Evolutionary conservation across 202 grass and related monocot genomes (phyloP).

Genomic region (Panicum hallii): DNA sequence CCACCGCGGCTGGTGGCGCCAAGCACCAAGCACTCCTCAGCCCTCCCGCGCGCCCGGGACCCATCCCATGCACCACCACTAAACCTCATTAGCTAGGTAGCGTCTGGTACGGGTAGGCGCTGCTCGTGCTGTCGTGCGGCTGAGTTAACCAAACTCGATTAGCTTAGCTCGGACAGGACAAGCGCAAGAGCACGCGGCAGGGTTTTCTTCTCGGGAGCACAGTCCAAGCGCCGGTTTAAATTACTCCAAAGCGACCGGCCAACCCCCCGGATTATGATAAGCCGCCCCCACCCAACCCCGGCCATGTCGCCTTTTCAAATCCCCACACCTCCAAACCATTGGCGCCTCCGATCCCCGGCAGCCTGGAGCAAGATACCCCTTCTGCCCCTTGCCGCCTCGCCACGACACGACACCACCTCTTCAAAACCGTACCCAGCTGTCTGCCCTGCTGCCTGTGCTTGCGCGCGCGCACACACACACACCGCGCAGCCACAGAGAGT

Average conservation of each 20-base stretch:
- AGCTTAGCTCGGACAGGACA: constrained; percentile 24
- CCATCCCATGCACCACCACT: too few relatives aligned
- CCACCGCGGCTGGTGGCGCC: too few relatives aligned
- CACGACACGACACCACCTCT: neutral
- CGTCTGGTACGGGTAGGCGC: neutral
- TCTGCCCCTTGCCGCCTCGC: neutral
- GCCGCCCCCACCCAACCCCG: constrained; percentile 2
- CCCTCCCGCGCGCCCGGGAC: neutral
- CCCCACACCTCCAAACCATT: constrained; percentile 15
- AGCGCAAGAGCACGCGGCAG: constrained; percentile 12
- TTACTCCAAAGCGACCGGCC: constrained; percentile 20
- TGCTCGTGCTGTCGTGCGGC: neutral
- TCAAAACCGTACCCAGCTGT: constrained; percentile 19
- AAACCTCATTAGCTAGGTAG: too few relatives aligned
- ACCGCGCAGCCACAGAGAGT: too few relatives aligned
- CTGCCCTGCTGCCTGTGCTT: neutral
- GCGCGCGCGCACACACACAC: neutral
- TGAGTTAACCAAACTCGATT: constrained; percentile 12
- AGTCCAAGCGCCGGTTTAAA: constrained; percentile 1
- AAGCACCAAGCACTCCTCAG: constrained; percentile 15
- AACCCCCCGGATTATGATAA: constrained; percentile 3
- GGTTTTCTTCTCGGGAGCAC: constrained; percentile 22
- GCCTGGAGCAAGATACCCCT: neutral
- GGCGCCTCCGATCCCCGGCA: constrained; percentile 22
- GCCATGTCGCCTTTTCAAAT: constrained; percentile 21